Base-by-base conservation (phyloP, 257 asterid species). In the Solanum sitiens region DNA sequence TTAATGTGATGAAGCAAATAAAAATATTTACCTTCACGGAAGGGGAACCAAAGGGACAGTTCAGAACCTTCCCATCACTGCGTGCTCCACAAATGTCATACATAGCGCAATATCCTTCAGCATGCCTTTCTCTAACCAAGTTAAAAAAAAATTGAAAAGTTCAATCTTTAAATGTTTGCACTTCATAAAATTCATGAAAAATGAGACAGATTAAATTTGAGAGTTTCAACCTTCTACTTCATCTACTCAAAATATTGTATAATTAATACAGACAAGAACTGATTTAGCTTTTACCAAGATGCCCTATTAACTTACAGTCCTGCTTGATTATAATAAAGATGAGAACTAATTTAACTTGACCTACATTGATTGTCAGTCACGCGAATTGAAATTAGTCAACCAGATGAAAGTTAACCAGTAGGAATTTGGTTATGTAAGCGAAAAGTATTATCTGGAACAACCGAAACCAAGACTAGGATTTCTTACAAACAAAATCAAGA, bases 81-180 rank as follows among this genome's bases (percentile, higher is more conserved):
- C 99, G 94, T 53, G 92, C 71, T 88, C 99, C 99, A 88, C 99
- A 97, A 87, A 97, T 94, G 90, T 91, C 95, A 86, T 93, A 95
- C 99, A 97, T 97, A 86, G 98, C 94, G 88, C 99, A 97, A 89
- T 93, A 92, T 40, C 89, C 97, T 90, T 94, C 95, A 8, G 98
- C 91, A 87, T 97, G 98, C 73, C 92, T 94, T 85, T 88, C 74
- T 86, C 95, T 93, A 68, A 86, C 53, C 89, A 86, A 87, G 83
- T 88, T 4, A 21, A 8, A 71, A 86, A 86, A 87, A 84, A 86
- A 27, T 70, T 50, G 84, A 71, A 73, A 18, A 73, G 20, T 53
- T 70, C 39, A 79, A 83, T 45, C 27, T 61, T 39, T 61, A 50
- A 74, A 2, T 53, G 44, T 16, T 83, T 23, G 74, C 87, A 32